Base-by-base conservation (phyloP, 257 asterid species). In the Capsicum pubescens region DNA sequence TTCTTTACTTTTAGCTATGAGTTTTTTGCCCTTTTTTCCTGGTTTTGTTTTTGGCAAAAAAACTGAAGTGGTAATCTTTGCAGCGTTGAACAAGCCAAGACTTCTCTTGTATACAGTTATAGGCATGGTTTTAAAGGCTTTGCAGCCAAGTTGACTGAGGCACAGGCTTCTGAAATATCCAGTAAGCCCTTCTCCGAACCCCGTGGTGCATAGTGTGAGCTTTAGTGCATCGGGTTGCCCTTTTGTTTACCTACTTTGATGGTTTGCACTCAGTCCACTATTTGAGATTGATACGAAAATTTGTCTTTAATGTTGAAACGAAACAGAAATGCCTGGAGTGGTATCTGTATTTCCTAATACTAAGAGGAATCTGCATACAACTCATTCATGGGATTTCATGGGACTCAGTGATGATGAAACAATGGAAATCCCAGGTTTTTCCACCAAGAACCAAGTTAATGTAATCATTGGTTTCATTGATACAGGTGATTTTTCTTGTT, bases 351-450 rank as follows among this genome's bases (percentile, higher is more conserved):
- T 96, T 86, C 97, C 95, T 81, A 96, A 94, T 87, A 87, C 90
- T 48, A 93, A 85, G 89, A 92, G 98, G 88, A 90, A 76, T 58
- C 91, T 96, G 78, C 99, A 96, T 88, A 96, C 99, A 9, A 94
- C 99, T 59, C 99, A 94, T 92, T 96, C 99, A 67, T 96, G 99
- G 99, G 99, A 96, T 84, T 96, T 96, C 84, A 94, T 96, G 98
- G 99, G 98, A 80, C 95, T 96, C 79, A 87, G 70, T 83, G 92
- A 86, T 70, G 92, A 93, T 88, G 95, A 93, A 87, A 89, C 97
- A 78, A 94, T 93, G 99, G 97, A 96, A 87, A 92, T 95, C 69
- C 95, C 97, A 8, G 98, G 98, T 16, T 93, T 88, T 89, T 94
- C 98, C 69, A 94, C 99, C 92, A 92, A 91, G 91, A 92, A 93